Base-by-base conservation (phyloP, 345 rosid species). In the Chamaenerion angustifolium region DNA sequence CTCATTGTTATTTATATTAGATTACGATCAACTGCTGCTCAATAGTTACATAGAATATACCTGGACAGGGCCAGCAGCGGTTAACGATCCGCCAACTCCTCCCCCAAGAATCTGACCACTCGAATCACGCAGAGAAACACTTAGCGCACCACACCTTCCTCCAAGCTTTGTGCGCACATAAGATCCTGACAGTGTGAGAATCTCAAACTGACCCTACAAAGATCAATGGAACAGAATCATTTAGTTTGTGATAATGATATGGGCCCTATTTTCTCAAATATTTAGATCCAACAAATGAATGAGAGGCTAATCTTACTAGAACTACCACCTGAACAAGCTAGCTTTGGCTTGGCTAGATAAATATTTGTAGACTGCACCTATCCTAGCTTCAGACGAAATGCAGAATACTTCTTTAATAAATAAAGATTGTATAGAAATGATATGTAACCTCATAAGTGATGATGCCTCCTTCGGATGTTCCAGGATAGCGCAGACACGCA, bases 61-160 rank as follows among this genome's bases (percentile, higher is more conserved):
- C 95, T 90, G 92, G 41, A 90, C 98, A 21, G 94, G 92, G 41
- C 98, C 89, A 6, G 83, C 83, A 56, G 98, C 98, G 42, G 67
- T 78, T 51, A 90, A 73, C 40, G 77, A 76, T 49, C 95, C 96
- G 13, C 85, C 83, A 65, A 90, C 80, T 54, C 85, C 95, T 62
- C 98, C 98, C n/a, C 98, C 98, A 44, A 90, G 63, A 45, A 83
- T 73, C 58, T 86, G 87, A 54, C 95, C 95, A 67, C 76, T 77
- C 16, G 80, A 45, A 66, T 55, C 68, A 54, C 87, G 75, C 55
- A 90, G 73, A 63, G 83, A 87, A 45, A 90, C 74, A 61, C 96
- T 87, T 55, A 90, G 81, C 48, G 96, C 85, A 58, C 96, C 93
- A 55, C 80, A 72, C 75, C 80, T 80, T 35, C 83, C 89, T 52